phyloP scores from a whole-genome alignment of 192 early-diverging fungal species.

The Coemansia sp. region DNA sequence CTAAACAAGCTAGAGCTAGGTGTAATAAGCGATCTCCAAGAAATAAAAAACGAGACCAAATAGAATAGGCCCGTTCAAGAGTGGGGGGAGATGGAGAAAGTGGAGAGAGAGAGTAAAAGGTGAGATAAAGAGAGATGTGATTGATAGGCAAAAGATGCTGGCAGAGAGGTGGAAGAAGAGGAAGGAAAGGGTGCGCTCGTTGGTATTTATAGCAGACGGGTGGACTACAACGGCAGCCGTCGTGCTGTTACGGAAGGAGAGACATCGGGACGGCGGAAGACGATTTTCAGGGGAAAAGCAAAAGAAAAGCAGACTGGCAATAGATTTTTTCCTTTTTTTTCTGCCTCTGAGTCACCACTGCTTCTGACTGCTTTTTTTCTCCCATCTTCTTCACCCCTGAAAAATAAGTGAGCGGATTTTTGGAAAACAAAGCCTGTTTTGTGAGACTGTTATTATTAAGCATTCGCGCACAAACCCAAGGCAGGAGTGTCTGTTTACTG shows the following conservation, averaged over 20 bases:
- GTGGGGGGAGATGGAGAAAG: neutral
- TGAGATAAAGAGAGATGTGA: neutral
- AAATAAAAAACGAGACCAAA: neutral
- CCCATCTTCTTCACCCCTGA: neutral
- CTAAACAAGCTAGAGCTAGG: neutral
- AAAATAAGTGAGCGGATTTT: no score
- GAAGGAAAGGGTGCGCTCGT: neutral
- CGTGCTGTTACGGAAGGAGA: neutral
- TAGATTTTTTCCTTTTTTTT: no score
- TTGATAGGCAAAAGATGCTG: neutral
- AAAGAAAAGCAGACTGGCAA: no score
- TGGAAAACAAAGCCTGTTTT: no score
- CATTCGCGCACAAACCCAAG: no score
- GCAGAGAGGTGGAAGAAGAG: neutral
- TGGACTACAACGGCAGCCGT: neutral
- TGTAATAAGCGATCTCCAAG: no score
- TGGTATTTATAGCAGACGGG: neutral
- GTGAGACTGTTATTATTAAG: no score
- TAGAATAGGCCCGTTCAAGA: neutral
- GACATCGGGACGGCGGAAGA: neutral
- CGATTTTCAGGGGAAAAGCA: slow-evolving; percentile 2
- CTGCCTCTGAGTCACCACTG: neutral
- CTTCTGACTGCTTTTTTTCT: neutral
- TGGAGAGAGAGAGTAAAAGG: neutral
- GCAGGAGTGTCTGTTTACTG: no score